A percentile compares a stretch with the other conserved stretches of the same genome.
phyloP scores from a whole-genome alignment of 2,329 filamentous ascomycete species.

The Colletotrichum musicola region DNA sequence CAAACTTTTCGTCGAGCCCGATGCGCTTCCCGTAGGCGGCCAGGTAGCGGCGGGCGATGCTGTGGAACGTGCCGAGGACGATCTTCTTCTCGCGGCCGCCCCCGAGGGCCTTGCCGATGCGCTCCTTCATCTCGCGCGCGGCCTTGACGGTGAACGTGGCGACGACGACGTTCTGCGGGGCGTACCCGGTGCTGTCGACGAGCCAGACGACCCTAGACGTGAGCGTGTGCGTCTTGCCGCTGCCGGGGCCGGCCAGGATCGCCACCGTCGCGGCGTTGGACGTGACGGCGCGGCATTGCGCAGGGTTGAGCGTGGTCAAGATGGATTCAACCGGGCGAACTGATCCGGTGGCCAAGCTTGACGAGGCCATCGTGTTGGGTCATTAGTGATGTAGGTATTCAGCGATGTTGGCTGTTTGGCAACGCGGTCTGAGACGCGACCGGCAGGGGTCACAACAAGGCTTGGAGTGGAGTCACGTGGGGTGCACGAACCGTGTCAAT shows the following conservation, averaged over 20 bases:
- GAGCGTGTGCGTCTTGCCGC: slow-evolving; percentile 94
- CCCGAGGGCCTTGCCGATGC: slow-evolving; percentile 85
- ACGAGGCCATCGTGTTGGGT: slow-evolving; percentile 27
- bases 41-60: slow-evolving; percentile 88
- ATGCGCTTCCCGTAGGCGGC: slow-evolving; percentile 87
- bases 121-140: slow-evolving; percentile 90
- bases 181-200: slow-evolving; percentile 76
- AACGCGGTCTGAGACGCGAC: slow-evolving; percentile 24
- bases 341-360: slow-evolving; percentile 37
- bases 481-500: not conserved
- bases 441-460: not conserved
- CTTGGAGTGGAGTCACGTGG: slow-evolving; percentile 27
- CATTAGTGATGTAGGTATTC: slow-evolving; percentile 12
- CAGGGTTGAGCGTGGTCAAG: slow-evolving; percentile 64
- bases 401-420: not conserved
- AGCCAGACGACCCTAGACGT: slow-evolving; percentile 94
- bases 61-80: slow-evolving; percentile 94
- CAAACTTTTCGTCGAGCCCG: slow-evolving; percentile 85
- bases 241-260: slow-evolving; percentile 76
- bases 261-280: slow-evolving; percentile 69
- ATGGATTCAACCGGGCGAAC: slow-evolving; percentile 47
- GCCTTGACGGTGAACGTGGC: slow-evolving; percentile 98
- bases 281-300: slow-evolving; percentile 68
- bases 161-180: slow-evolving; percentile 90
- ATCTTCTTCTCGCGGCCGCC: slow-evolving; percentile 80